Evolutionary conservation across 2,329 filamentous ascomycete species (phyloP), one percentile per base, ranked within the genome.

Genomic region (Trichophyton simii): DNA sequence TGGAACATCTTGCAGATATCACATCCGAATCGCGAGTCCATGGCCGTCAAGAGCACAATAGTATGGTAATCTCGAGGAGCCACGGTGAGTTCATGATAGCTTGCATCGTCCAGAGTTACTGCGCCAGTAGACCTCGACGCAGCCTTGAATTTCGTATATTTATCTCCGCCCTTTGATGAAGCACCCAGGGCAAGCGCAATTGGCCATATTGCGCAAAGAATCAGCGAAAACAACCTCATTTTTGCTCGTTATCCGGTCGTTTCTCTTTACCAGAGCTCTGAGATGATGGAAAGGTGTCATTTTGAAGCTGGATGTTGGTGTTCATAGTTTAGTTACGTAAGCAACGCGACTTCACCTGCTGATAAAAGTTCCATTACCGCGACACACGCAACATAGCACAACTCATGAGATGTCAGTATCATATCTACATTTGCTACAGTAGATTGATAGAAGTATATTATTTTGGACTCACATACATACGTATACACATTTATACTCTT

Each of bases 1-100:
- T 96, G 88, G 74, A 99, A 96, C 60, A 95, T 89, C 59, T 85
- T 83, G 75, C 94, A 99, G 57, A 97, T 79, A 66, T 85, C 79
- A 73, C 94, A 99, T 63, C 88, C 89, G 72, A 89, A 96, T 62
- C 89, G 84, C 36, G 85, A 71, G 66, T 96, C 91, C 69, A 91
- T 77, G 42, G 94, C 94, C 0, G 94, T 99, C 66, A 99, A 78
- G 13, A 99, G 82, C 2, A 99, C 82, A 1, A 86, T 87, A 31
- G 88, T 82, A 44, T 85, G 85, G 74, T 96, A 95, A 75, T 99
- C 88, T 67, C 94, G 85, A 11, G 91, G 90, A 0, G 83, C 76
- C 15, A 83, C 77, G 2, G 89, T 95, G 67, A 97, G 77, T 66
- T 88, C 82, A 67, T 83, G 81, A 79, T 94, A 99, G 57, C 81